Percentiles rank a stretch among this genome's conserved stretches.
Conservation (phyloP, 2,329 filamentous ascomycete genomes). For the Ceratocystis harringtonii region DNA sequence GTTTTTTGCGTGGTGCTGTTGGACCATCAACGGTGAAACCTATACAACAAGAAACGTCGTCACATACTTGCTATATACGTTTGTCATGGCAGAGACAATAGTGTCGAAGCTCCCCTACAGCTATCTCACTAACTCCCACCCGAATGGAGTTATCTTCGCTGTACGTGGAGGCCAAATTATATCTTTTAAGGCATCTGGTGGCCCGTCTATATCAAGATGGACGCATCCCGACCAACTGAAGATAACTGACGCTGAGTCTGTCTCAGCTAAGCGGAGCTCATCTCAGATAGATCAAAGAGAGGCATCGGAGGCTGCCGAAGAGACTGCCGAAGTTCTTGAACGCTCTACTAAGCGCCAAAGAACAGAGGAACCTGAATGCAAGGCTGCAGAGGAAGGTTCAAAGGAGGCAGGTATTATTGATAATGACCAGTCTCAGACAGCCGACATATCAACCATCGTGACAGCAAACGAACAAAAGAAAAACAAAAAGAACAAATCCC, state of each 20-base stretch:
- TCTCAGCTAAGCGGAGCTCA: slow-evolving; percentile 18
- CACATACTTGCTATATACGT: not conserved
- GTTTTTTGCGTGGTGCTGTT: not conserved
- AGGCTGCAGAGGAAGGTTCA: not conserved
- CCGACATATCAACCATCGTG: slow-evolving; percentile 13
- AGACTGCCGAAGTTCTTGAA: slow-evolving; percentile 8
- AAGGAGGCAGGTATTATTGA: slow-evolving; percentile 29
- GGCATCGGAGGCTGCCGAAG: slow-evolving; percentile 17
- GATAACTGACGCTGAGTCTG: slow-evolving; percentile 19
- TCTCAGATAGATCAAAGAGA: slow-evolving; percentile 21
- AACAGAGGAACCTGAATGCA: slow-evolving; percentile 17
- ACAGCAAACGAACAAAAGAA: slow-evolving; percentile 19
- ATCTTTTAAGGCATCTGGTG: slow-evolving; percentile 45
- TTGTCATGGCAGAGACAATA: slow-evolving; percentile 7
- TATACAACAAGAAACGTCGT: not conserved
- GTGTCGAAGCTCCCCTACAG: slow-evolving; percentile 49
- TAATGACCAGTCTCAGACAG: slow-evolving; percentile 20
- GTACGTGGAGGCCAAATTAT: slow-evolving; percentile 60
- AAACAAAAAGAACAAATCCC: slow-evolving; percentile 23
- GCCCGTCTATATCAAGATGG: slow-evolving; percentile 48
- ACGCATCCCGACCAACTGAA: slow-evolving; percentile 31
- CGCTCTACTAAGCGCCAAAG: slow-evolving; percentile 15
- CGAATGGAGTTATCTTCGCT: slow-evolving; percentile 49
- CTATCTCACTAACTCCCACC: slow-evolving; percentile 37
- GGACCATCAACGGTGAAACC: not conserved